A percentile compares a stretch with the other conserved stretches of the same genome.
Conservation (phyloP, 306 rosid genomes). For the Astragalus glycyphyllos region DNA sequence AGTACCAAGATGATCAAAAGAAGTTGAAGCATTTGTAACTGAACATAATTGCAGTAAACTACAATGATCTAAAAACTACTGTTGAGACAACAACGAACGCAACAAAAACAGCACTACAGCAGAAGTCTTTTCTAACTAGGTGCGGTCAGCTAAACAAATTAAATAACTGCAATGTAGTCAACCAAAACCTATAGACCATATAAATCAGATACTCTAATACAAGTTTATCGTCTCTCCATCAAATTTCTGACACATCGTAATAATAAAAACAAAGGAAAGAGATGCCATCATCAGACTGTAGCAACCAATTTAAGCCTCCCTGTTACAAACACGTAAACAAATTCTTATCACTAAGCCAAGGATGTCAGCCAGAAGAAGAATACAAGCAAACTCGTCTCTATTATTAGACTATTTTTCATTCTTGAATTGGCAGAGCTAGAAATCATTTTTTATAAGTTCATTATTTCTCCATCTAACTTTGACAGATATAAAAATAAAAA, state of each 20-base stretch:
- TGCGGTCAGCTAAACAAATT: neutral
- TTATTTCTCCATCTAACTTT: constrained; percentile 16
- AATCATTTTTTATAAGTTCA: neutral
- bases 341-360: no score
- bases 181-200: neutral
- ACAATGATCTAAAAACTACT: constrained; percentile 8
- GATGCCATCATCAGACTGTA: neutral
- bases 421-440: no score
- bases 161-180: neutral
- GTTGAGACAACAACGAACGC: neutral
- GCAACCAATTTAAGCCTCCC: neutral
- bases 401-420: no score
- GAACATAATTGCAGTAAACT: constrained; percentile 14
- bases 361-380: no score
- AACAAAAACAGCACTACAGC: neutral
- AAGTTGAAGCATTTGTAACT: constrained; percentile 4
- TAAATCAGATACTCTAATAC: neutral
- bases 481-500: neutral
- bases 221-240: constrained; percentile 16
- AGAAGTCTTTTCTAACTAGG: neutral
- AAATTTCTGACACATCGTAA: neutral
- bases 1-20: constrained; percentile 19
- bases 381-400: no score
- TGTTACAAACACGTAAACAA: no score
- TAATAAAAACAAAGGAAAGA: neutral